These are phyloP conservation scores for Hypoxylon sp. DNA, from an alignment of 2,329 filamentous ascomycete genomes.

Conservation along the genomic window DNA sequence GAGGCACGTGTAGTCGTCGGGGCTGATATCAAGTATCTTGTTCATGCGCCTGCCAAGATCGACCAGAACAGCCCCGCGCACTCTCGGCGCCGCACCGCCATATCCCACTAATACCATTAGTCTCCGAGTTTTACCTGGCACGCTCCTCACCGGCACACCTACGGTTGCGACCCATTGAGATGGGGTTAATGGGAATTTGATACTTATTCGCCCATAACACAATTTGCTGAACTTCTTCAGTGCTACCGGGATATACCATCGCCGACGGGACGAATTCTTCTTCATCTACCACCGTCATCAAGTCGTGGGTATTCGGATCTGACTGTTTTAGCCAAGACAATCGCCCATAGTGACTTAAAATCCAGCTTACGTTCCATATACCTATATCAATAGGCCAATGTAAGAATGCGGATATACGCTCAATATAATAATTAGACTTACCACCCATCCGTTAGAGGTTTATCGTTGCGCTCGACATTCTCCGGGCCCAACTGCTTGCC, in stretches of 20 bases:
- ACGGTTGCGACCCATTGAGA: slow-evolving; percentile 54
- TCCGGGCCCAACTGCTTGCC: slow-evolving; percentile 54
- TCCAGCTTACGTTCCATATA: slow-evolving; percentile 53
- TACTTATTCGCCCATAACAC: slow-evolving; percentile 55
- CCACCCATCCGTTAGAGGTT: slow-evolving; percentile 60
- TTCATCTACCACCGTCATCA: slow-evolving; percentile 61
- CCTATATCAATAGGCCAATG: slow-evolving; percentile 36
- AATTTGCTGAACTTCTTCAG: slow-evolving; percentile 54
- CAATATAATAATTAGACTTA: slow-evolving; percentile 43
- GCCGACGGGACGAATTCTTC: slow-evolving; percentile 64
- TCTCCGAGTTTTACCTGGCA: background rate
- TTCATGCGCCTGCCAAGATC: slow-evolving; percentile 70
- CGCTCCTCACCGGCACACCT: slow-evolving; percentile 14
- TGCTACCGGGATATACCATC: slow-evolving; percentile 55
- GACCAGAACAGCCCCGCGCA: slow-evolving; percentile 65
- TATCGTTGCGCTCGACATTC: slow-evolving; percentile 60
- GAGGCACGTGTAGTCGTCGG: slow-evolving; percentile 64
- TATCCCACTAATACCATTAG: slow-evolving; percentile 60
- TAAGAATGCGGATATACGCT: slow-evolving; percentile 3
- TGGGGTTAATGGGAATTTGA: slow-evolving; percentile 50
- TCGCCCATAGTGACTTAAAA: background rate
- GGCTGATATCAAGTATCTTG: slow-evolving; percentile 66
- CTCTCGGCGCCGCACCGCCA: slow-evolving; percentile 68
- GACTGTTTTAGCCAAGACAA: slow-evolving; percentile 18
- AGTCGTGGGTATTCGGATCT: slow-evolving; percentile 60